Evolutionary conservation across 768 basidiomycete genomes (phyloP).

Genomic region (Cyclocybe cylindracea): DNA sequence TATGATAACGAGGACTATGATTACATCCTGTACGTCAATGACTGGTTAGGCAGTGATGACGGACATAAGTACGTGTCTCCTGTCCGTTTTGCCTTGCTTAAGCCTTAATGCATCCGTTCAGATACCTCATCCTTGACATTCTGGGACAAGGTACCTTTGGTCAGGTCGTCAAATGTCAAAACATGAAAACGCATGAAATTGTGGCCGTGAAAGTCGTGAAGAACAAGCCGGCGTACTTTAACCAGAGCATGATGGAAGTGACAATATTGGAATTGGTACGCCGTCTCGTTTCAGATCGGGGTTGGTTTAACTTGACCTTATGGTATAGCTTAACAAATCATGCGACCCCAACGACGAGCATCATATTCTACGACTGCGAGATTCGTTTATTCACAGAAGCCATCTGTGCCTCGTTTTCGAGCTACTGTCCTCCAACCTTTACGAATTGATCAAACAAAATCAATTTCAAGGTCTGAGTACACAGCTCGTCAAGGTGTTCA

Average conservation of each 20-base stretch:
- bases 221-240: constrained; percentile 99
- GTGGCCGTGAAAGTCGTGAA: constrained; percentile 99
- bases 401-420: constrained; percentile 99
- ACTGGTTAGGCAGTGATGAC: constrained; percentile 92
- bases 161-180: constrained; percentile 99
- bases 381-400: constrained; percentile 95
- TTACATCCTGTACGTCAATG: constrained; percentile 99
- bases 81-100: not conserved
- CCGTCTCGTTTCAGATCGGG: constrained; percentile 17
- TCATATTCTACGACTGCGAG: constrained; percentile 92
- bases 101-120: constrained; percentile 28
- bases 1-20: constrained; percentile 99
- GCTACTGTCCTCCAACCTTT: constrained; percentile 93
- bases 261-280: constrained; percentile 93
- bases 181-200: constrained; percentile 98
- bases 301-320: constrained; percentile 3
- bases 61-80: constrained; percentile 80
- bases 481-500: constrained; percentile 98
- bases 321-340: constrained; percentile 81
- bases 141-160: constrained; percentile 99
- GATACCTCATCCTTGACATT: constrained; percentile 96
- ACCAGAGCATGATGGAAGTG: constrained; percentile 99
- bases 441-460: constrained; percentile 99
- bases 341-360: constrained; percentile 95
- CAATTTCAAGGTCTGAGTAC: constrained; percentile 97